Evolutionary conservation across 805 yeast species (phyloP).

Genomic region (Metschnikowia lachancei): DNA sequence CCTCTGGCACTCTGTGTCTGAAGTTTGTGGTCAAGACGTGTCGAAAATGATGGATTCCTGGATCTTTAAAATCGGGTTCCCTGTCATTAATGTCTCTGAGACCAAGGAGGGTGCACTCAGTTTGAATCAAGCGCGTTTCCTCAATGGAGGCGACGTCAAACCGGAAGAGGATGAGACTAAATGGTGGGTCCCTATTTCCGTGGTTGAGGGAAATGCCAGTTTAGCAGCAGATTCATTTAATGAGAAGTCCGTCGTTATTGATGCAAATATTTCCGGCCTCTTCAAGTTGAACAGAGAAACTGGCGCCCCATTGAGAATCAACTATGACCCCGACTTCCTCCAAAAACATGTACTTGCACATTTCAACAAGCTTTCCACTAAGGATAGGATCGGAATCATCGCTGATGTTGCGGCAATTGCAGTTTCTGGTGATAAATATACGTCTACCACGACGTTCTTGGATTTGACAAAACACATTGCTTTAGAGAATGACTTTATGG

Average conservation of each 20-base stretch:
- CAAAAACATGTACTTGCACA: constrained; percentile 39
- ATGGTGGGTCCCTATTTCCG: constrained; percentile 60
- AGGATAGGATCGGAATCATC: constrained; percentile 53
- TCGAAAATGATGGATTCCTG: constrained; percentile 61
- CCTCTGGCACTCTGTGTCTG: constrained; percentile 65
- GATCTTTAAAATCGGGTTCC: constrained; percentile 75
- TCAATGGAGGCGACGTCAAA: constrained; percentile 58
- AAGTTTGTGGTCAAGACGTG: constrained; percentile 61
- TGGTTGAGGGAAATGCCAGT: constrained; percentile 7
- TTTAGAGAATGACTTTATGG: constrained; percentile 26
- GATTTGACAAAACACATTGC: constrained; percentile 36
- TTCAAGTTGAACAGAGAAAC: constrained; percentile 51
- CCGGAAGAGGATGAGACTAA: constrained; percentile 53
- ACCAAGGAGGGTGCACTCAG: constrained; percentile 32
- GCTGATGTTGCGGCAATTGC: constrained; percentile 53
- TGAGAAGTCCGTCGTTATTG: constrained; percentile 12
- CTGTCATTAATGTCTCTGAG: constrained; percentile 52
- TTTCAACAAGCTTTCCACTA: constrained; percentile 38
- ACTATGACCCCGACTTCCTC: constrained; percentile 45
- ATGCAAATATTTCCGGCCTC: constrained; percentile 20
- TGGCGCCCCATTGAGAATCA: constrained; percentile 53
- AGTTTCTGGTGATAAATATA: constrained; percentile 39
- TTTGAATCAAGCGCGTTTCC: constrained; percentile 58
- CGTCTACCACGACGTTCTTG: constrained; percentile 43
- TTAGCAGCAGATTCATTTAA: constrained; percentile 25